Evolutionary conservation across 2,329 filamentous ascomycete genomes (phyloP).

Genomic region (Fusarium avenaceum): DNA sequence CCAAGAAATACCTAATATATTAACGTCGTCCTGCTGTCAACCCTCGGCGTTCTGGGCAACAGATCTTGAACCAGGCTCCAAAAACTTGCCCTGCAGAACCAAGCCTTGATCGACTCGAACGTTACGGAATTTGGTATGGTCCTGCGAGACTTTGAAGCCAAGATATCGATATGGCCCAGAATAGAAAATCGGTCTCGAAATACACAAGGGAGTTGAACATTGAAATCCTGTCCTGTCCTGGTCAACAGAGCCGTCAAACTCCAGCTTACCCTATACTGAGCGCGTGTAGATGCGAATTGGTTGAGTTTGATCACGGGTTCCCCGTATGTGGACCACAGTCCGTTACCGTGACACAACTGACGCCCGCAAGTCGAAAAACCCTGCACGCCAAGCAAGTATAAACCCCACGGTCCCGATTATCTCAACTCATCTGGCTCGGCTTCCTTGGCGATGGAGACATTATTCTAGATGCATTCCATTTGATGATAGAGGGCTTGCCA

Average conservation of each 20-base stretch:
- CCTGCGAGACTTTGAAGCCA: slow-evolving; percentile 9
- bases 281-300: too few relatives aligned
- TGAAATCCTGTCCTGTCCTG: not conserved
- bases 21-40: slow-evolving; percentile 1
- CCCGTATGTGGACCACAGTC: not conserved
- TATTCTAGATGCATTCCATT: not conserved
- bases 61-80: not conserved
- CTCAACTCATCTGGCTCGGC: not conserved
- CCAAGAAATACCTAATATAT: not conserved
- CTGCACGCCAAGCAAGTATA: slow-evolving; percentile 1
- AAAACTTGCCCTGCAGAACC: slow-evolving; percentile 6
- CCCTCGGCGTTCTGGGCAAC: not conserved
- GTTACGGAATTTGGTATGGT: slow-evolving; percentile 1
- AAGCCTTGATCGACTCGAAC: not conserved
- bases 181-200: not conserved
- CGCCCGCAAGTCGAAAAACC: slow-evolving; percentile 24
- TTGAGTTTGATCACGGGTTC: not conserved
- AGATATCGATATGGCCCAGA: slow-evolving; percentile 5
- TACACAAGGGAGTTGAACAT: not conserved
- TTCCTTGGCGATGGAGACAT: slow-evolving; percentile 11
- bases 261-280: too few relatives aligned
- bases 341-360: slow-evolving; percentile 8
- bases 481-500: not conserved
- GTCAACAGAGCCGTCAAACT: not conserved
- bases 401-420: not conserved